A percentile compares a stretch with the other conserved stretches of the same genome.
phyloP scores from a whole-genome alignment of 1,284 basidiomycete genomes.

The Puccinia novopanici region DNA sequence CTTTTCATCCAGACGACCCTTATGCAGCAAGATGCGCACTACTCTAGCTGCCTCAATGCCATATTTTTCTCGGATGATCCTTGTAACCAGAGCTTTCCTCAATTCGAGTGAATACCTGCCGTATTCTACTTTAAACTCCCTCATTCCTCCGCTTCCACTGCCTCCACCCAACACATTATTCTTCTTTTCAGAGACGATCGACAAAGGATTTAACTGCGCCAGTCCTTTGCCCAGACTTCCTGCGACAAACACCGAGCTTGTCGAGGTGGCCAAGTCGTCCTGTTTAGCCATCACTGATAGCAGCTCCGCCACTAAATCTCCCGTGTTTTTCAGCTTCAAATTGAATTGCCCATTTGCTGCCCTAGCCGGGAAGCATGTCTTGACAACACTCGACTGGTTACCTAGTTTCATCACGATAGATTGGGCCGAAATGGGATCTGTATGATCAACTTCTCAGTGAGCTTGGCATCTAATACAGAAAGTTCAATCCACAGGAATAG shows the following conservation, averaged over 20 bases:
- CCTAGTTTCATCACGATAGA: conserved; percentile 39
- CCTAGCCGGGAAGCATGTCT: conserved; percentile 33
- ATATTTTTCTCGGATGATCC: conserved; percentile 36
- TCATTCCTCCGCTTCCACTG: conserved; percentile 39
- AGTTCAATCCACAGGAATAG: background rate
- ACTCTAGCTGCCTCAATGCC: conserved; percentile 43
- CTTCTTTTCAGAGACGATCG: conserved; percentile 40
- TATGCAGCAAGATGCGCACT: conserved; percentile 34
- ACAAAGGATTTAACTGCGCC: conserved; percentile 33
- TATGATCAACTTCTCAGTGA: conserved; percentile 1
- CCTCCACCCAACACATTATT: conserved; percentile 30
- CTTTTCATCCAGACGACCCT: conserved; percentile 44
- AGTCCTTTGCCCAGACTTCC: conserved; percentile 33
- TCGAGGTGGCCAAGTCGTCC: conserved; percentile 45
- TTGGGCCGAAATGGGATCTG: conserved; percentile 41
- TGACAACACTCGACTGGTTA: conserved; percentile 15
- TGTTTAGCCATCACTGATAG: conserved; percentile 41
- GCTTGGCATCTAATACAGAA: background rate
- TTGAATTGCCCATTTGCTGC: conserved; percentile 42
- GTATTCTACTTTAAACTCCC: conserved; percentile 48
- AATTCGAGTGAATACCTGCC: conserved; percentile 31
- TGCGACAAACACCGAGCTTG: conserved; percentile 12
- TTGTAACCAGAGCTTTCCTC: conserved; percentile 35
- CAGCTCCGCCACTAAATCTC: conserved; percentile 40
- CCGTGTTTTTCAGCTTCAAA: conserved; percentile 45